Conservation (phyloP, 306 rosid genomes). For the Fragaria ananassa region DNA sequence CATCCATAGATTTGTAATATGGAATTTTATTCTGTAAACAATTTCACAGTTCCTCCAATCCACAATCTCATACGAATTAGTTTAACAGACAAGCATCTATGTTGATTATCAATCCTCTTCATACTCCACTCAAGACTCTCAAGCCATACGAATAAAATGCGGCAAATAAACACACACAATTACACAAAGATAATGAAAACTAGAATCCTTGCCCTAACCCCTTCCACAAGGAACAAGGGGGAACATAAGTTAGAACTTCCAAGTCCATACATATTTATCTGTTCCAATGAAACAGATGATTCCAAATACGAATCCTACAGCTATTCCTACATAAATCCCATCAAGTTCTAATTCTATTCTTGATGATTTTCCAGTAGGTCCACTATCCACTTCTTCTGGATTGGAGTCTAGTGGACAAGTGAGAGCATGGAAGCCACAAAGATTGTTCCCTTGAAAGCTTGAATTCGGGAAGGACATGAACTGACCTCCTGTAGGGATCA, state of each 20-base stretch:
- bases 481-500: conserved; percentile 24
- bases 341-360: background rate
- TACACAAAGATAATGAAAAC: too few species aligned
- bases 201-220: too few species aligned
- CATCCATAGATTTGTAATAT: too few species aligned
- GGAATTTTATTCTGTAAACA: too few species aligned
- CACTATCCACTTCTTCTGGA: background rate
- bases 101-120: too few species aligned
- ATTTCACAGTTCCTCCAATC: too few species aligned
- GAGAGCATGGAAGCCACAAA: background rate
- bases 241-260: background rate
- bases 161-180: too few species aligned
- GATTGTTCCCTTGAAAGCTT: conserved; percentile 27
- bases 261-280: background rate
- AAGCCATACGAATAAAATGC: too few species aligned
- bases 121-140: too few species aligned
- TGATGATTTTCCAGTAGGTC: background rate
- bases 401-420: background rate
- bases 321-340: background rate
- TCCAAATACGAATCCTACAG: conserved; percentile 10
- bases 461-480: conserved; percentile 19
- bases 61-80: too few species aligned
- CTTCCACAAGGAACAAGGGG: background rate
- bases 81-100: too few species aligned
- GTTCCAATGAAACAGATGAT: background rate